Evolutionary conservation across 768 basidiomycete species (phyloP), one percentile per base, ranked within the genome.

Genomic region (Floccularia luteovirens): DNA sequence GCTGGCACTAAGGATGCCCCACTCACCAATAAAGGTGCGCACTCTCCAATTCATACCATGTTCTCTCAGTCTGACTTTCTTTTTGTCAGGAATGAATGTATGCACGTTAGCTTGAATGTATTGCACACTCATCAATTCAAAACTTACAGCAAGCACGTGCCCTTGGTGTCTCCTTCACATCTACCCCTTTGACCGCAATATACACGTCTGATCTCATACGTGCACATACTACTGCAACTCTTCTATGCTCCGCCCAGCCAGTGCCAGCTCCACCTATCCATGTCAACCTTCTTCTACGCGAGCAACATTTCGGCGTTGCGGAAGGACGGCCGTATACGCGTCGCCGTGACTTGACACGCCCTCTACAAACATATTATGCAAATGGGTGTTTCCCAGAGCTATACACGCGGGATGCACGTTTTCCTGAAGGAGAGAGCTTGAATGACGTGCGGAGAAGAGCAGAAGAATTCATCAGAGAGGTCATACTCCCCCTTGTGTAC

Each of bases 1-100:
- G 82, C 85, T 30, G 87, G 87, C 4, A 82, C 79, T 72, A 71
- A 65, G 44, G 83, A 90, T 57, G 74, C 86, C 8, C 72, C 78
- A 1, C 63, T 90, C 12, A 79, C 81, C 14, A 83, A 81, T 47
- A 82, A 88, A 51, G 87, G 87, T 82, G 21, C 16, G 35, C 2
- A 27, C 19, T 11, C 8, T 20, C 20, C 3, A 8, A 7, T 25
- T 19, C 2, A 19, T 11, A 14, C 7, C 10, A 17, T n/a, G 2
- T 14, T 12, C 25, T 31, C 24, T 21, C 11, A 8, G 31, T 40
- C 16, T 51, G 38, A 33, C 27, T 19, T 36, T 42, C 42, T 39
- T 16, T 21, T 24, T 11, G n/a, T 14, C 54, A 80, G 79, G 77
- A n/a, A 72, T 75, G 63, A 68, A 67, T 45, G 79, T 75, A 50